These are phyloP conservation scores for Spirogloea muscicola DNA, from an alignment of 139 green algal genomes.

Conservation along the genomic window DNA sequence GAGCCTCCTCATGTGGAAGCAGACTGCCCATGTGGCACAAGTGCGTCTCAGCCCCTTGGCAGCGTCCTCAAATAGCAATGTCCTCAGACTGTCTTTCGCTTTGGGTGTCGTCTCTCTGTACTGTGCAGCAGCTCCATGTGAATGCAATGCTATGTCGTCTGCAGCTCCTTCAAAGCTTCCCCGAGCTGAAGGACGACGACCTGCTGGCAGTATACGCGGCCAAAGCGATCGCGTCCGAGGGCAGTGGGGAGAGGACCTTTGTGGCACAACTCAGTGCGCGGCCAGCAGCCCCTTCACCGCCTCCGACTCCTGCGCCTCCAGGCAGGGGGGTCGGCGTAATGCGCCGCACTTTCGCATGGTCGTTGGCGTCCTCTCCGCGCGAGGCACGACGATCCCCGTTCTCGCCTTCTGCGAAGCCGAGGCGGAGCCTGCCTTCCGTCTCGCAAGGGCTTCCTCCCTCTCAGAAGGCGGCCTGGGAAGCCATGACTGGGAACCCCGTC, in stretches of 20 bases:
- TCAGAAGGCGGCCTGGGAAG: neutral
- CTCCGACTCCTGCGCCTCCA: neutral
- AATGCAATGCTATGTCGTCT: neutral
- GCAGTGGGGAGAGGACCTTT: neutral
- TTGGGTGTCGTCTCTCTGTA: too few species aligned
- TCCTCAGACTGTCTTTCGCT: too few species aligned
- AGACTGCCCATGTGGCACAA: slow-evolving; percentile 10
- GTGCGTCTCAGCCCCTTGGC: neutral
- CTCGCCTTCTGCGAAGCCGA: too few species aligned
- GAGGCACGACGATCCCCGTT: too few species aligned
- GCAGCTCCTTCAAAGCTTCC: slow-evolving; percentile 31
- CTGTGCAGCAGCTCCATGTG: too few species aligned
- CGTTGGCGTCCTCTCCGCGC: too few species aligned
- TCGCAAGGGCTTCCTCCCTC: neutral
- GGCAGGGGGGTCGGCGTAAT: neutral
- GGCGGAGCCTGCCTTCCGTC: neutral
- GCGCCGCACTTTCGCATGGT: too few species aligned
- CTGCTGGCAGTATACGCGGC: slow-evolving; percentile 29
- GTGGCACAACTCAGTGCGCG: neutral
- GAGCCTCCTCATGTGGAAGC: slow-evolving; percentile 37
- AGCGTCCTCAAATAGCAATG: too few species aligned
- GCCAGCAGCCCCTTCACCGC: neutral
- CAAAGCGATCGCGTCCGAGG: slow-evolving; percentile 22
- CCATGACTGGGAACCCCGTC: neutral
- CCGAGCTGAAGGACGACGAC: slow-evolving; percentile 18